Percentiles rank a stretch among this genome's conserved stretches.
phyloP scores from a whole-genome alignment of 768 basidiomycete species.

The Dictyophora rubrovolvata region DNA sequence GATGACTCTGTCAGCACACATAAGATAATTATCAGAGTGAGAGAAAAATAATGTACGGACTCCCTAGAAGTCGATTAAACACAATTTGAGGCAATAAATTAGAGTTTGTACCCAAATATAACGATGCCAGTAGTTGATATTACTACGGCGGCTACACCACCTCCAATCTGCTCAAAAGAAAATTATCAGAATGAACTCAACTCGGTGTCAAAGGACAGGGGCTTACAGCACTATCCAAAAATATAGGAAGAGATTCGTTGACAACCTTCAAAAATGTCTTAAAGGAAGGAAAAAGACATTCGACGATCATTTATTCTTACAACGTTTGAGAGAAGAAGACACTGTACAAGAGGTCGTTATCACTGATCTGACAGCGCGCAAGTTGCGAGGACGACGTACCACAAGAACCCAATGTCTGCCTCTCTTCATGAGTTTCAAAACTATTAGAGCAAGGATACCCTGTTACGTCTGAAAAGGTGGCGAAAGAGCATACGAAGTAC shows the following conservation, averaged over 20 bases:
- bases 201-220: not conserved
- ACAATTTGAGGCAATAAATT: constrained; percentile 28
- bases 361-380: not conserved
- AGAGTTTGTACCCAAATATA: constrained; percentile 61
- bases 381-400: constrained; percentile 31
- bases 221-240: constrained; percentile 58
- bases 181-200: not conserved
- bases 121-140: constrained; percentile 77
- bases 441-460: constrained; percentile 15
- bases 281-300: not conserved
- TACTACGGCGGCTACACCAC: constrained; percentile 64
- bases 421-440: constrained; percentile 34
- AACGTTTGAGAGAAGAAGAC: constrained; percentile 82
- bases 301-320: constrained; percentile 32
- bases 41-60: constrained; percentile 16
- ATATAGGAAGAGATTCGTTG: constrained; percentile 78
- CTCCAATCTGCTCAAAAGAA: constrained; percentile 34
- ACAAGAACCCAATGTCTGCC: constrained; percentile 89
- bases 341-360: constrained; percentile 29
- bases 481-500: constrained; percentile 24
- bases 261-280: constrained; percentile 40
- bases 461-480: not conserved
- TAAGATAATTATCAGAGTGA: constrained; percentile 15
- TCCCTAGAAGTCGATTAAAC: constrained; percentile 27
- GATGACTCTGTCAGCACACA: constrained; percentile 43